A percentile compares a stretch with the other conserved stretches of the same genome.
Conservation (phyloP, 345 rosid genomes). For the Erysimum cheiranthoides region DNA sequence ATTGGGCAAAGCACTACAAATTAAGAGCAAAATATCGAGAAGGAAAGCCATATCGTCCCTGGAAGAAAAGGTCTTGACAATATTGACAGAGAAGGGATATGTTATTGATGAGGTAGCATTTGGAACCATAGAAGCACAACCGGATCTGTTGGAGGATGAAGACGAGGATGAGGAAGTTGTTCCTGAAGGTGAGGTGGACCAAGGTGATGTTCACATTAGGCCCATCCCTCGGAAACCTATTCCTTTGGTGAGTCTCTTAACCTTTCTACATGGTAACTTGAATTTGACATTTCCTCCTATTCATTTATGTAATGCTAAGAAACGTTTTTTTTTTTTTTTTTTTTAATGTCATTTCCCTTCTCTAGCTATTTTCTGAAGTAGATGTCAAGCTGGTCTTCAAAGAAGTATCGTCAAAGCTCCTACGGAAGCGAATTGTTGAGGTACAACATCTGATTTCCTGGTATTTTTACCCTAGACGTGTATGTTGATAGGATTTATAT, state of each 20-base stretch:
- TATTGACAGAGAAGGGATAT: slow-evolving; percentile 90
- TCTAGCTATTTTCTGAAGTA: slow-evolving; percentile 81
- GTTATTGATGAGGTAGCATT: slow-evolving; percentile 60
- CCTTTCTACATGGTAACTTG: slow-evolving; percentile 31
- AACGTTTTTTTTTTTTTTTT: background rate
- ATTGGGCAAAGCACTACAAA: slow-evolving; percentile 72
- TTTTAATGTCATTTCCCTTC: slow-evolving; percentile 29
- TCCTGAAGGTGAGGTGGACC: slow-evolving; percentile 97
- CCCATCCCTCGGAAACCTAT: slow-evolving; percentile 70
- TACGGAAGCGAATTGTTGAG: slow-evolving; percentile 92
- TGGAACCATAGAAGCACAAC: slow-evolving; percentile 63
- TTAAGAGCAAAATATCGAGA: slow-evolving; percentile 81
- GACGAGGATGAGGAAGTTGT: slow-evolving; percentile 98
- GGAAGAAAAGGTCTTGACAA: slow-evolving; percentile 79
- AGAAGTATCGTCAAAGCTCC: slow-evolving; percentile 86
- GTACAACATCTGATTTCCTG: slow-evolving; percentile 51
- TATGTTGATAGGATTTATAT: background rate
- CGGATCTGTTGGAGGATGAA: slow-evolving; percentile 82
- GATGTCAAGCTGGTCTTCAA: slow-evolving; percentile 99
- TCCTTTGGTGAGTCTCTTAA: slow-evolving; percentile 66
- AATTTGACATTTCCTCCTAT: slow-evolving; percentile 16
- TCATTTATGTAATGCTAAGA: slow-evolving; percentile 28
- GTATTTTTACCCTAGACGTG: background rate
- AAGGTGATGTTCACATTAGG: slow-evolving; percentile 97
- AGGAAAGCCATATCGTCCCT: slow-evolving; percentile 82